Evolutionary conservation across 257 asterid genomes (phyloP), one percentile per base, ranked within the genome.

Genomic region (Lantana camara): DNA sequence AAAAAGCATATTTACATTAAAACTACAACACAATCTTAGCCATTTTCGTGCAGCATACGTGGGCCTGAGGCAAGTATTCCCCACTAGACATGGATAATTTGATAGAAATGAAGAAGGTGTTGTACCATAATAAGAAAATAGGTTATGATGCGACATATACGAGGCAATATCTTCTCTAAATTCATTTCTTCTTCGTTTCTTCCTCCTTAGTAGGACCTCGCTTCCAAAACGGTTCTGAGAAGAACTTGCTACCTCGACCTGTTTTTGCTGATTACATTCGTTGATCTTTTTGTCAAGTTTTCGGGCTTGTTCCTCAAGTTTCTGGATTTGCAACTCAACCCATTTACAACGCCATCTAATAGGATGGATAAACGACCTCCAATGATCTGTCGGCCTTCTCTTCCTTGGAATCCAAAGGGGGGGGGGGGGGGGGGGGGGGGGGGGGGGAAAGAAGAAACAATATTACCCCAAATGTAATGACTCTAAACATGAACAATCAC

Each of bases 301-400:
- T 62, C 35, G 60, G 45, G 84, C 83, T 66, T 70, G 79, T 21
- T 63, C 62, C 24, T 75, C 67, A n/a, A 86, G 54, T 68, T 78
- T 84, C 78, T 59, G 67, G 32, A 79, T 68, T 75, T 81, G 87
- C 70, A 88, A 66, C 71, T 88, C 96, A 58, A 44, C 15, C 94
- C 94, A 88, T 77, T 81, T 85, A 73, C 96, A 85, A 13, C 94
- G 83, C 96, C 91, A 81, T 80, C 40, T 71, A 23, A 88, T 59
- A 22, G 94, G 87, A 64, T 53, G 78, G 24, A 79, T 32, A 59
- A 41, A 74, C 22, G 84, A 20, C 74, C 76, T 85, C 96, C 96
- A 88, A n/a, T 79, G 83, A 69, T 64, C 30, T 20, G 89, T 75
- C 73, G 73, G 66, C 64, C 59, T 79, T 68, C 73, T 88, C 83